Evolutionary conservation across 1,139 yeast genomes (phyloP), one percentile per base, ranked within the genome.

Genomic region (Scheffersomyces stambukii): DNA sequence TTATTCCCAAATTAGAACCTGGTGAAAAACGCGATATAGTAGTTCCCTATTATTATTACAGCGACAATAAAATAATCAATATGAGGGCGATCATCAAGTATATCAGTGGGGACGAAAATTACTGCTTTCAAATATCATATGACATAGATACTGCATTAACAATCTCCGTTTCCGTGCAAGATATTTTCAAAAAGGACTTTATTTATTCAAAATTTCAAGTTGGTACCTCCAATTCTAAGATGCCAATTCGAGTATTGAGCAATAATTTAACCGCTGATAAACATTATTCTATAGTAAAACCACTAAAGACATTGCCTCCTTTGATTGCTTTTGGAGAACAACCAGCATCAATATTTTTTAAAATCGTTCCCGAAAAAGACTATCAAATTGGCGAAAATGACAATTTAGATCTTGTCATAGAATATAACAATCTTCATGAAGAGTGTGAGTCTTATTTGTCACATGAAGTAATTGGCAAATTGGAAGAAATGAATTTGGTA

Each of bases 81-180:
- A 30, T 64, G 15, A 48, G 54, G 16, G 63, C 68, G 0, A 42
- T 40, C 1, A 41, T 73, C 4, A 42, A 37, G 2, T 76, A 64
- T 41, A 36, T 34, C 7, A 35, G 42, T 6, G 47, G 38, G 31
- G 55, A 46, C 5, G 47, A 45, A 16, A 31, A 20, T 2, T 57
- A 37, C 30, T 40, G 33, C n/a, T 58, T 57, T 36, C 32, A 45
- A 1, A 35, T 58, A 3, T 51, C 50, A 4, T 51, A 52, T 27
- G 47, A 43, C 5, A 43, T 80, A 6, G 79, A 78, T 35, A 67
- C 77, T 4, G 60, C 76, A 1, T 58, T 83, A 20, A 57, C 66
- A 9, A 49, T 78, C 5, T 79, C 88, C 1, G 89, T 83, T 1
- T 74, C 84, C 3, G 93, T 83, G 2, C 89, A 81, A 44, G 94